These are phyloP conservation scores for Pythium monospermum DNA, from an alignment of 352 stramenopile genomes.

Conservation along the genomic window DNA sequence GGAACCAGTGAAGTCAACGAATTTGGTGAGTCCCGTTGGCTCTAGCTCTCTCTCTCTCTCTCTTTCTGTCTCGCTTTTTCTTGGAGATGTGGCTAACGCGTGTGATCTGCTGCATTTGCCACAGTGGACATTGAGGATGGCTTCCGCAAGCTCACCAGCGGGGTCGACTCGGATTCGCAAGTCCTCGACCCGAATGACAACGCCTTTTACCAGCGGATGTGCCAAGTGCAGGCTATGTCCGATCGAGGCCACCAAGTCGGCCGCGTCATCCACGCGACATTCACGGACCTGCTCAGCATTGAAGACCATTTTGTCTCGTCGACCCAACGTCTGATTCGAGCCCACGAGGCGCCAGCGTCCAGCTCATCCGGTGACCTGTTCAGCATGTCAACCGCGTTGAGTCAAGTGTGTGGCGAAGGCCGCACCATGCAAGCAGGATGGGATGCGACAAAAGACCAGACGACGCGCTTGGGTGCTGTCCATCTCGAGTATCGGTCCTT, in stretches of 20 bases:
- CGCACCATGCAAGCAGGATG: conserved; percentile 49
- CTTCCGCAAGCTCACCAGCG: conserved; percentile 48
- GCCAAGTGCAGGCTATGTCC: conserved; percentile 61
- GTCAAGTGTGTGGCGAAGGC: conserved; percentile 41
- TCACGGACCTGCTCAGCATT: conserved; percentile 51
- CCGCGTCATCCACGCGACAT: conserved; percentile 37
- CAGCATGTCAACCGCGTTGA: conserved; percentile 10
- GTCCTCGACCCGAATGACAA: conserved; percentile 49
- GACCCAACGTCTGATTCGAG: conserved; percentile 49
- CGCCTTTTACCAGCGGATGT: conserved; percentile 59
- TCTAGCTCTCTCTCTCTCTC: no score
- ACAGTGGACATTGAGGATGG: conserved; percentile 72
- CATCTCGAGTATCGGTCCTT: conserved; percentile 79
- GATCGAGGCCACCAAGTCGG: conserved; percentile 62
- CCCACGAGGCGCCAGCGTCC: conserved; percentile 32
- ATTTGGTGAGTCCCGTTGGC: conserved; percentile 40
- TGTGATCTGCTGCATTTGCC: neutral
- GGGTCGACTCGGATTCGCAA: conserved; percentile 39
- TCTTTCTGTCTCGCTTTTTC: neutral
- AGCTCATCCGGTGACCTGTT: conserved; percentile 19
- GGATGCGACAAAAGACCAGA: conserved; percentile 56
- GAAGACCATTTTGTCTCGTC: conserved; percentile 52
- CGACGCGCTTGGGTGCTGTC: conserved; percentile 51
- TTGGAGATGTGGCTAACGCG: neutral
- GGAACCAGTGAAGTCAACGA: conserved; percentile 53